These are phyloP conservation scores for Cudoniella acicularis DNA, from an alignment of 495 filamentous ascomycete species.

Conservation along the genomic window DNA sequence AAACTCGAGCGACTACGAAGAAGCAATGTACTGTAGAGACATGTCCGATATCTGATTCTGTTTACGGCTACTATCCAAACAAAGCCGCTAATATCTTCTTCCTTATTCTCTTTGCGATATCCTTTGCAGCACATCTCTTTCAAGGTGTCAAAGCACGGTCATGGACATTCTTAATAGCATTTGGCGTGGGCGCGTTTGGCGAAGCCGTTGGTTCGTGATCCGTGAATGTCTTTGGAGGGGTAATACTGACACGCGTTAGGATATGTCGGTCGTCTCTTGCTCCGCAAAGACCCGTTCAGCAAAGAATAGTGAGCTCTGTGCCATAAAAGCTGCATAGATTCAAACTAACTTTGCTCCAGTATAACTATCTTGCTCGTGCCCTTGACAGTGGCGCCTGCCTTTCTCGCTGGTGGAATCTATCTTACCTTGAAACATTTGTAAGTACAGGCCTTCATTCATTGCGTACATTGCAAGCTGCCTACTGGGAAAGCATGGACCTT, in stretches of 20 bases:
- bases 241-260: constrained; percentile 31
- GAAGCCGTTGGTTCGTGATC: constrained; percentile 36
- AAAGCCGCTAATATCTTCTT: constrained; percentile 35
- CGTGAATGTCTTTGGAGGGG: neutral
- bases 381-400: constrained; percentile 59
- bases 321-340: neutral
- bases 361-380: constrained; percentile 53
- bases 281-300: constrained; percentile 4
- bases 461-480: too few species aligned
- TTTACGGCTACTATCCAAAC: constrained; percentile 34
- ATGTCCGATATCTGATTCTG: constrained; percentile 30
- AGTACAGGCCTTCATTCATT: too few species aligned
- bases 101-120: constrained; percentile 21
- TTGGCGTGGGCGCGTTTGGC: constrained; percentile 32
- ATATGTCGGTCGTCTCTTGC: constrained; percentile 33
- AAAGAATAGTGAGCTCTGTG: neutral
- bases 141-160: constrained; percentile 1
- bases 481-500: too few species aligned
- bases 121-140: constrained; percentile 10
- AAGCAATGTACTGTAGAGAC: neutral
- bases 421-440: constrained; percentile 57
- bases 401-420: constrained; percentile 51
- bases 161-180: constrained; percentile 33
- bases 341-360: constrained; percentile 34
- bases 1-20: neutral